phyloP scores from a whole-genome alignment of 1,284 basidiomycete genomes.

The Cutaneotrichosporon sp. region DNA sequence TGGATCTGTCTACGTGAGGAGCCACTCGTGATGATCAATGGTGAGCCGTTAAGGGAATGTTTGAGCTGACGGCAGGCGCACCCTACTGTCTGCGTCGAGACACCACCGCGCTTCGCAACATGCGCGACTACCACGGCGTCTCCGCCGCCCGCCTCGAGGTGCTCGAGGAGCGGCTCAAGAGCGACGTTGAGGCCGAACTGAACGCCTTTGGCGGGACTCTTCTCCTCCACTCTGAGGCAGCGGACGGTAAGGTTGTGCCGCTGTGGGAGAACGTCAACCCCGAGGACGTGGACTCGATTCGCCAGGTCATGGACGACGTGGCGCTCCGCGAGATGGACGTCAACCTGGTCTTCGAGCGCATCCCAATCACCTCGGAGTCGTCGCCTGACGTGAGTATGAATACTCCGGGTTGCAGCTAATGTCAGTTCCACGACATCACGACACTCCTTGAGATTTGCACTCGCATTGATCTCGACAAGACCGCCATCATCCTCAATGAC shows the following conservation, averaged over 20 bases:
- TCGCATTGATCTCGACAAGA: slow-evolving; percentile 67
- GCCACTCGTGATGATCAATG: slow-evolving; percentile 83
- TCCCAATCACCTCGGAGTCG: slow-evolving; percentile 80
- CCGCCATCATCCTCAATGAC: slow-evolving; percentile 92
- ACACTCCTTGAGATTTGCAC: slow-evolving; percentile 79
- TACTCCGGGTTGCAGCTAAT: neutral
- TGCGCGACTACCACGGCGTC: slow-evolving; percentile 90
- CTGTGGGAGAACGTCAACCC: slow-evolving; percentile 89
- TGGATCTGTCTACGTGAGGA: slow-evolving; percentile 96
- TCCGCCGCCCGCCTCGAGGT: slow-evolving; percentile 82
- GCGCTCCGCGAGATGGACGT: slow-evolving; percentile 56
- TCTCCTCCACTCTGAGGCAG: slow-evolving; percentile 85
- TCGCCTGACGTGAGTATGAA: slow-evolving; percentile 49
- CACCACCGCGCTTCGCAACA: slow-evolving; percentile 76
- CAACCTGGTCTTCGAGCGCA: slow-evolving; percentile 74
- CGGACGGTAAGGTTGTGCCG: slow-evolving; percentile 86
- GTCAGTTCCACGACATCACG: slow-evolving; percentile 61
- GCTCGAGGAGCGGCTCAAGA: slow-evolving; percentile 86
- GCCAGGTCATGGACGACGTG: slow-evolving; percentile 79
- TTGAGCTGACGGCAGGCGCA: slow-evolving; percentile 33
- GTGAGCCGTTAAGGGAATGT: slow-evolving; percentile 24
- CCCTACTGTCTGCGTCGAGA: slow-evolving; percentile 62
- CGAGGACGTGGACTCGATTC: slow-evolving; percentile 78
- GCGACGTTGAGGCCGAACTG: slow-evolving; percentile 85
- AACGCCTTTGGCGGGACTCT: slow-evolving; percentile 77